These are phyloP conservation scores for Corymbia maculata DNA, from an alignment of 345 rosid genomes.

Conservation along the genomic window DNA sequence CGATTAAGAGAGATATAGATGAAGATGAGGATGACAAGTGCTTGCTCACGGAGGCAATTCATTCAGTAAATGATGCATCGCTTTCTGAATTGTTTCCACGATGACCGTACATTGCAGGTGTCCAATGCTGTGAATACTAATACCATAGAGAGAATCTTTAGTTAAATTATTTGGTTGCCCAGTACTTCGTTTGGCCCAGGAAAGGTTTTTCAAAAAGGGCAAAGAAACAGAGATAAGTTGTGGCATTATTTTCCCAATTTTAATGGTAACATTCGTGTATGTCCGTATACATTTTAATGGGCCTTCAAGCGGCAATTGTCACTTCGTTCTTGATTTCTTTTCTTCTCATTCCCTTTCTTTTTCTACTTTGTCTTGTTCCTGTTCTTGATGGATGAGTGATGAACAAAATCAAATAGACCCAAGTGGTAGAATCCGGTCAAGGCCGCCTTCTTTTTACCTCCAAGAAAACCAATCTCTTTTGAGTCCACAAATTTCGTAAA, in stretches of 20 bases:
- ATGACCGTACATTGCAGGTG: conserved; percentile 1
- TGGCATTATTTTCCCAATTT: neutral
- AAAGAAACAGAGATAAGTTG: neutral
- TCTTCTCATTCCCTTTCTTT: neutral
- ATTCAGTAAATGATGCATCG: conserved; percentile 8
- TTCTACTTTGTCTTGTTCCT: neutral
- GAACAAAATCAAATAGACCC: neutral
- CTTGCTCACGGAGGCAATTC: neutral
- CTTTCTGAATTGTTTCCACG: conserved; percentile 18
- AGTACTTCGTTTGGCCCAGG: neutral
- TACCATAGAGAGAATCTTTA: neutral
- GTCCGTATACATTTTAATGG: neutral
- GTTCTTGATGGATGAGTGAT: neutral
- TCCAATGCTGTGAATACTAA: neutral
- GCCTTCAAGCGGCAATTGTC: neutral
- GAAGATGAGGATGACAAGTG: neutral
- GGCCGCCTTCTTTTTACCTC: neutral
- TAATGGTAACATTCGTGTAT: neutral
- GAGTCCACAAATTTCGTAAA: neutral
- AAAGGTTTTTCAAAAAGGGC: neutral
- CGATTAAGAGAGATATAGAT: neutral
- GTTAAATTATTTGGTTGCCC: neutral
- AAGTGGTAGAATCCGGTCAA: neutral
- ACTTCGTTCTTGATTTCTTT: neutral
- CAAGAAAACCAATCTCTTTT: neutral